Base-by-base conservation (phyloP, 164 flowering plant genomes). In the Magnolia sinica region DNA sequence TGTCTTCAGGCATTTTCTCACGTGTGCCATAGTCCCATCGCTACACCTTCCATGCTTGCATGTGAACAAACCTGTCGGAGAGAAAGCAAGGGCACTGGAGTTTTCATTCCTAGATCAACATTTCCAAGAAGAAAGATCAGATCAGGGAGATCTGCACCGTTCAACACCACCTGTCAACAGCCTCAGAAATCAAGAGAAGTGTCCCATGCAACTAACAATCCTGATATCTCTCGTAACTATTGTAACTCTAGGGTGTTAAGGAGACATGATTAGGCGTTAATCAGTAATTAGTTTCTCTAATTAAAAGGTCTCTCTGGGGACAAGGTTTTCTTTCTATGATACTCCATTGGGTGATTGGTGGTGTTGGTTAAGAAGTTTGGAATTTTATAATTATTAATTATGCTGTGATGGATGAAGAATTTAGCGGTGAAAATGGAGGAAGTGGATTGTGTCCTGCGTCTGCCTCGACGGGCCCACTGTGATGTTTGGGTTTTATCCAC, bases 51-150 rank as follows among this genome's bases (percentile, higher is more conserved):
- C 63, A 58, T 24, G 20, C 20, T 64, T 7, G 24, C 31, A 7
- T 79, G 85, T 37, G 87, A 91, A 68, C 93, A 87, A 64, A 79
- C 19, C 37, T 83, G 83, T 81, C 77, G 75, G 79, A 78, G 89
- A 69, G 91, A 89, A 68, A 85, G 89, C 87, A 91, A 89, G 81
- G 98, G 98, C 27, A 92, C 98, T 1, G 98, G 98, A 45, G 98
- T 94, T 27, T 94, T 94, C 79, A 94, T 94, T 68, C 98, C 98
- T 18, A 85, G 77, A 71, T 87, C 89, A 0, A 81, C 89, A 0
- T 85, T 81, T 61, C 88, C 90, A 0, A 84, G 90, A 83, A 91
- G 95, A 80, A 91, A 84, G 72, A 87, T 79, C 76, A 87, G 84
- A 70, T 87, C 91, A 18, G 85, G 86, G 76, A 88, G 84, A 77